Base-by-base conservation (phyloP, 495 filamentous ascomycete genomes). In the Letharia columbiana region DNA sequence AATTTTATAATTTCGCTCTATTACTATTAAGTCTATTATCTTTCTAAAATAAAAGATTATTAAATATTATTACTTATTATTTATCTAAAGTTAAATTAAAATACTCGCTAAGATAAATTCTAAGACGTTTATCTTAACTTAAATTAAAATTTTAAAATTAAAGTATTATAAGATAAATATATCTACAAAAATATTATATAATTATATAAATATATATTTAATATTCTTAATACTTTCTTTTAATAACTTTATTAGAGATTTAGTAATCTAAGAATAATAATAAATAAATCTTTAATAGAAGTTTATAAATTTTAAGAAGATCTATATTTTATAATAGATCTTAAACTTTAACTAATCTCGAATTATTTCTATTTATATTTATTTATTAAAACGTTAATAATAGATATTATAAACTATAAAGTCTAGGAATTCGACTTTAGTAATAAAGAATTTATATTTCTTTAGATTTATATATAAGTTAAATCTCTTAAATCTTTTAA, bases 11-110 rank as follows among this genome's bases (percentile, higher is more conserved):
- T 67, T 70, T 31, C 15, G 33, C 62, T 71, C 5, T 31, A 57
- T 61, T 64, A 65, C 5, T 31, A 57, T 61, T 64, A 65, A n/a
- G n/a, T n/a, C 5, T 31, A 57, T 61, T 64, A 65, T 58, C n/a
- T 70, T 71, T 56, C 40, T 28, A 33, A 28, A 65, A 20, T 71
- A 70, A 66, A 52, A 70, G 12, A 63, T 57, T 18, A 71, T 44
- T 44, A 35, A 45, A 45, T 57, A 62, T 60, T 67, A 64, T 10
- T 65, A 70, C n/a, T 9, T 64, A 40, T 58, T 39, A 11, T 59
- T 54, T 47, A 4, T 39, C 8, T 67, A 59, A 54, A 71, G 61
- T 52, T 65, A 68, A 20, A 65, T 39, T 33, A 71, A n/a, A 57
- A 71, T 69, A 42, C 39, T 57, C 35, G 52, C 18, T 40, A 39